Base-by-base conservation (phyloP, 1,139 yeast species). In the Scheffersomyces illinoinensis region DNA sequence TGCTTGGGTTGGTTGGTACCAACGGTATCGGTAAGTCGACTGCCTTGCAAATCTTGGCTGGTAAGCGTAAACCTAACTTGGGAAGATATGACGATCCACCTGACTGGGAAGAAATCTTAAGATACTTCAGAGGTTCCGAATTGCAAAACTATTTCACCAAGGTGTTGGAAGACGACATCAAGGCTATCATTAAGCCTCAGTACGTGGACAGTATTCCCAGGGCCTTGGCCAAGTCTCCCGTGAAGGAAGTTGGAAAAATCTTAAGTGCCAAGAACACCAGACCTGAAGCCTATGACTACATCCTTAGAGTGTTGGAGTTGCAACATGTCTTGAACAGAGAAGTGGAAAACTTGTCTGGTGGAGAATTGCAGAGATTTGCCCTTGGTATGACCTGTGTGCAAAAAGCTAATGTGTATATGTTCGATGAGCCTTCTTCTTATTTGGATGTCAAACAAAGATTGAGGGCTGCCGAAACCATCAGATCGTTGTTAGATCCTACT, bases 11-110 rank as follows among this genome's bases (percentile, higher is more conserved):
- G 68, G 99, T 95, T 55, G 99, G 99, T 72, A 91, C 98, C 60
- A 95, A 95, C 82, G 99, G 99, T 92, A 95, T 95, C 71, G 99
- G 99, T 70, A 95, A 95, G 75, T 90, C 97, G 14, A 95, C 99
- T n/a, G 99, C 99, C 12, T 84, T 95, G 72, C 95, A 95, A 80
- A 93, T 95, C 73, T 85, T 95, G 68, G 97, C 98, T n/a, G 99
- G 98, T 72, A 95, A 93, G 77, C 96, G 93, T 76, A 95, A 93
- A 78, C 99, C 99, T 65, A 95, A 95, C 74, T 82, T 95, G 75
- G 99, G 99, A 59, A 85, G 88, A 70, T 95, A 83, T 73, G 98
- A 93, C 66, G 90, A 91, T 72, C 98, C 99, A 53, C 99, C 99
- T 33, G 96, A 91, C 76, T 95, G 99, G 99, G 90, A 89, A 74